These are phyloP conservation scores for Typha latifolia DNA, from an alignment of 176 grass and related monocot species.

Conservation along the genomic window DNA sequence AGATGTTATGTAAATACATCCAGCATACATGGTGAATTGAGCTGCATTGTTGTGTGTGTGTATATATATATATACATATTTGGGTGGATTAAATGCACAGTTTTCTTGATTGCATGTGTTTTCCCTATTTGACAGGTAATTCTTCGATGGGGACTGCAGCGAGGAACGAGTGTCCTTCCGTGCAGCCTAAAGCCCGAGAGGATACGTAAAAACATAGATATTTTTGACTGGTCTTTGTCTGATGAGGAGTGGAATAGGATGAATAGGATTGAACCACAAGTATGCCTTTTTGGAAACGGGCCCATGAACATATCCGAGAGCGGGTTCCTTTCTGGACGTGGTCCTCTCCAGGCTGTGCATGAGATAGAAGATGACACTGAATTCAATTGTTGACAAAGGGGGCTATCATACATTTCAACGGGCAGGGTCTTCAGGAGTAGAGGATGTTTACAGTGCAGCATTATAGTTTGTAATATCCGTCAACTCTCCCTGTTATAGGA, in stretches of 20 bases:
- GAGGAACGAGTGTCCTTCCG: slow-evolving; percentile 34
- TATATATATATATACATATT: too few relatives aligned
- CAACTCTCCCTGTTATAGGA: background rate
- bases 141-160: slow-evolving; percentile 38
- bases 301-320: slow-evolving; percentile 23
- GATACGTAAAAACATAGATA: slow-evolving; percentile 36
- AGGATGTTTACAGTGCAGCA: too few relatives aligned
- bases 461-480: background rate
- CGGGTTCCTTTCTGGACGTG: slow-evolving; percentile 23
- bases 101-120: slow-evolving; percentile 4
- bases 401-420: background rate
- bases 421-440: too few relatives aligned
- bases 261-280: slow-evolving; percentile 32
- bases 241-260: slow-evolving; percentile 31
- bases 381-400: background rate
- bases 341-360: slow-evolving; percentile 34
- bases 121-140: slow-evolving; percentile 20
- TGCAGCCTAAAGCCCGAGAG: slow-evolving; percentile 40
- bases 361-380: slow-evolving; percentile 36
- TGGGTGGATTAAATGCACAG: background rate
- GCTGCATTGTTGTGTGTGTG: too few relatives aligned
- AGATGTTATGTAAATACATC: too few relatives aligned
- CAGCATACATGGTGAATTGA: too few relatives aligned
- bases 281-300: slow-evolving; percentile 31
- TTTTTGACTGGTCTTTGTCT: slow-evolving; percentile 36